These are phyloP conservation scores for Rutstroemia sp. DNA, from an alignment of 2,329 filamentous ascomycete genomes.

Conservation along the genomic window DNA sequence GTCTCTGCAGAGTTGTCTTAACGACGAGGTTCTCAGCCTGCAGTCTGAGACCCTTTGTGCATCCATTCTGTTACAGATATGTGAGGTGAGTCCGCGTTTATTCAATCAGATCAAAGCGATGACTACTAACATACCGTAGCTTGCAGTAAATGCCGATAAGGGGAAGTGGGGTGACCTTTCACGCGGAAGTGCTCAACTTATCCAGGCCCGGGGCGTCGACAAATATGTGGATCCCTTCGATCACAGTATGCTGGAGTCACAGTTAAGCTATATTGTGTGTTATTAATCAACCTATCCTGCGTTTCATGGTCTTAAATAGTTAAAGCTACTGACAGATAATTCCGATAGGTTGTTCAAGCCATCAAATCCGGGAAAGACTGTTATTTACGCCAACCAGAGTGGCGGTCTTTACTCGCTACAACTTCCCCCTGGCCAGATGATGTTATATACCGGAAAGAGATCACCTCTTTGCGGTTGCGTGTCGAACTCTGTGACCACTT, in stretches of 20 bases:
- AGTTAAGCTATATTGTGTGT: slow-evolving; percentile 14
- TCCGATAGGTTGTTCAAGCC: slow-evolving; percentile 1
- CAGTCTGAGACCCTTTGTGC: slow-evolving; percentile 14
- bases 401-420: background rate
- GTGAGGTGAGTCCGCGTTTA: slow-evolving; percentile 7
- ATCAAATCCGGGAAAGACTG: slow-evolving; percentile 3
- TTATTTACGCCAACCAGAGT: slow-evolving; percentile 3
- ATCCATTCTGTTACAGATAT: slow-evolving; percentile 15
- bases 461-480: background rate
- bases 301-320: too few species aligned
- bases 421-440: background rate
- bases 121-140: background rate
- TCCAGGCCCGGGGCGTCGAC: slow-evolving; percentile 9
- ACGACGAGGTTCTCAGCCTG: background rate
- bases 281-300: background rate
- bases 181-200: slow-evolving; percentile 9
- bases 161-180: slow-evolving; percentile 13
- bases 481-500: background rate
- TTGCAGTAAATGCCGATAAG: slow-evolving; percentile 10
- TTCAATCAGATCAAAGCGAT: background rate
- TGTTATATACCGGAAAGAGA: background rate
- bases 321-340: too few species aligned
- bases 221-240: slow-evolving; percentile 14
- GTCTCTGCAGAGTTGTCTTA: slow-evolving; percentile 7
- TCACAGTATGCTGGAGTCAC: slow-evolving; percentile 14